Percentiles rank a stretch among this genome's conserved stretches.
Conservation (phyloP, 2,329 filamentous ascomycete species). For the Botrytis pseudocinerea region DNA sequence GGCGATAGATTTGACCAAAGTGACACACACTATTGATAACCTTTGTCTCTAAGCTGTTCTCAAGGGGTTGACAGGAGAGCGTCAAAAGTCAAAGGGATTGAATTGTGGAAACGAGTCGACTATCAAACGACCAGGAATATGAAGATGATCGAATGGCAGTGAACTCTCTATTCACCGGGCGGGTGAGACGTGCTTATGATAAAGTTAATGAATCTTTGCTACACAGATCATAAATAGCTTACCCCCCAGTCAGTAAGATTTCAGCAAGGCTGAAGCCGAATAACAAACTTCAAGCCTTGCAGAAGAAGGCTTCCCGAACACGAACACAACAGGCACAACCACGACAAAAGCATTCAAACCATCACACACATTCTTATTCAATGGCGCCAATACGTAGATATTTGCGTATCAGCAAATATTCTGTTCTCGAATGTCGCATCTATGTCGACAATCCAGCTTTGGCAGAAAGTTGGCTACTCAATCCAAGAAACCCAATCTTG, state of each 20-base stretch:
- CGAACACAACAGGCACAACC: not conserved
- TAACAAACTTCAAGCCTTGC: not conserved
- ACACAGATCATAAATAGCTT: not conserved
- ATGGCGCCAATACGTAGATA: conserved; percentile 93
- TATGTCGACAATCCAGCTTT: conserved; percentile 91
- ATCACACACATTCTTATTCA: not conserved
- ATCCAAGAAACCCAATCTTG: conserved; percentile 72
- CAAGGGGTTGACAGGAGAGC: not conserved
- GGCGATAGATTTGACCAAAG: not conserved
- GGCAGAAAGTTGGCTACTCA: conserved; percentile 79
- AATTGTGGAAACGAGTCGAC: not conserved
- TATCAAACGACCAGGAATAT: not conserved
- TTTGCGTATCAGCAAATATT: conserved; percentile 87
- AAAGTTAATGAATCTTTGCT: not conserved
- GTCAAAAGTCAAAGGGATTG: not conserved
- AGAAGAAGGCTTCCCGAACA: not conserved
- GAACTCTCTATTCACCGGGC: not conserved
- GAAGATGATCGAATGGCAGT: not conserved
- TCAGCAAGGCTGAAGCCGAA: not conserved
- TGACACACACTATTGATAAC: not conserved
- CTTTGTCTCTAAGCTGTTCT: not conserved
- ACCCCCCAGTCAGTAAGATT: not conserved
- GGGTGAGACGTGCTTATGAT: not conserved
- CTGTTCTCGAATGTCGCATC: conserved; percentile 93
- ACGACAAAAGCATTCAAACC: not conserved